Evolutionary conservation across 495 filamentous ascomycete genomes (phyloP), one percentile per base, ranked within the genome.

Genomic region (Parmelia sp.): DNA sequence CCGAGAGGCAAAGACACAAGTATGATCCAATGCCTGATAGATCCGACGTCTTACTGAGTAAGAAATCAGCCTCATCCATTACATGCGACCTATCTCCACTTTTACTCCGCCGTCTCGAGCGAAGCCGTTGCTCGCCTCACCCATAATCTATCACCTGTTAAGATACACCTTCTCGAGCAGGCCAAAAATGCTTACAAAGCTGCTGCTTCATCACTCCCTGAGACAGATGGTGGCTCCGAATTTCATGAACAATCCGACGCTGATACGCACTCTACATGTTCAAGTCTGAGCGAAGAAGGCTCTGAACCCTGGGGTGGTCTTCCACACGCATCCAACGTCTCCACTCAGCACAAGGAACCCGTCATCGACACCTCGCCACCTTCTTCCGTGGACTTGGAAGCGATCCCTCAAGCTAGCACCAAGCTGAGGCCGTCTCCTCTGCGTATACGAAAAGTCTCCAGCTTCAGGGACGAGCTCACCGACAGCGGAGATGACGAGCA

Each of bases 81-180:
- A 29, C 68, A 76, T 61, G 66, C 71, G 23, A 72, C 71, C 5
- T 81, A 74, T 59, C 71, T 80, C n/a, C 68, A 74, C 57, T 80
- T 81, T 56, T 79, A 81, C 68, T 71, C 71, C 21, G 80, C 77
- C 10, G 71, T 80, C 25, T 81, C 70, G 39, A 77, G 75, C 57
- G 80, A 82, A 60, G 71, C 70, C 0, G 70, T 80, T 33, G 79
- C 75, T 7, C 72, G 73, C 15, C 62, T 73, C 40, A 71, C 77
- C 27, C 80, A 80, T 61, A 69, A 75, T 17, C 76, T 77, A 61
- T 80, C 80, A 2, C 64, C 53, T 39, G 72, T 70, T 27, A 82
- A 81, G 63, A 15, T 81, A 15, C 62, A 69, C 0, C 63, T 75
- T 12, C 70, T 83, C 10, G 63, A 71, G 10, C 57, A 62, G 37